Percentiles rank a stretch among this genome's conserved stretches.
These are phyloP conservation scores for Colletotrichum orchidophilum DNA, from an alignment of 2,329 filamentous ascomycete genomes.

Conservation along the genomic window DNA sequence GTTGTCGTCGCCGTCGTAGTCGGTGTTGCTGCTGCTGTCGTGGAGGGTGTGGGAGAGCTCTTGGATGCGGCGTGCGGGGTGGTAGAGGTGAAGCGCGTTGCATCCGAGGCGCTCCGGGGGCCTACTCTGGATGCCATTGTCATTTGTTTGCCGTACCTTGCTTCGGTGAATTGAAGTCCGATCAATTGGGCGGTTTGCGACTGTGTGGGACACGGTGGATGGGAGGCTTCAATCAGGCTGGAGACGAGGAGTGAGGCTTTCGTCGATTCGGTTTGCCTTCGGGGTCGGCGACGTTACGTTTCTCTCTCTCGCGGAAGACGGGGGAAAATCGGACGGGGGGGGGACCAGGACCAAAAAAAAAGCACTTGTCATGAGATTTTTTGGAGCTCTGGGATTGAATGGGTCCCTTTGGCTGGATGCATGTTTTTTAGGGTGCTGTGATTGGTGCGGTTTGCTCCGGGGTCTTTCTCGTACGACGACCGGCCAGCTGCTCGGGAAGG, in stretches of 20 bases:
- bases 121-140: conserved; percentile 54
- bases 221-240: not conserved
- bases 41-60: conserved; percentile 50
- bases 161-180: no score
- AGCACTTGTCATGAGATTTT: conserved; percentile 28
- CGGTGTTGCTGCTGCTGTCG: conserved; percentile 37
- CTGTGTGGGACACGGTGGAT: not conserved
- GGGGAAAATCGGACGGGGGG: conserved; percentile 10
- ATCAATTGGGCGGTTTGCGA: no score
- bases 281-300: not conserved
- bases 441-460: conserved; percentile 27
- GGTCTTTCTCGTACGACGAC: conserved; percentile 13
- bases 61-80: conserved; percentile 74
- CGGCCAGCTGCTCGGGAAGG: not conserved
- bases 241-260: not conserved
- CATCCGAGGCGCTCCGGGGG: conserved; percentile 78
- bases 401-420: not conserved
- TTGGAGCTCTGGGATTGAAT: conserved; percentile 4
- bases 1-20: conserved; percentile 34
- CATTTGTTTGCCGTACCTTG: not conserved
- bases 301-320: not conserved
- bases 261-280: not conserved
- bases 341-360: not conserved
- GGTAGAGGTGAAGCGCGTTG: conserved; percentile 73
- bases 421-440: conserved; percentile 9